These are phyloP conservation scores for Acrasis kona DNA, from an alignment of 78 protist species.

Conservation along the genomic window DNA sequence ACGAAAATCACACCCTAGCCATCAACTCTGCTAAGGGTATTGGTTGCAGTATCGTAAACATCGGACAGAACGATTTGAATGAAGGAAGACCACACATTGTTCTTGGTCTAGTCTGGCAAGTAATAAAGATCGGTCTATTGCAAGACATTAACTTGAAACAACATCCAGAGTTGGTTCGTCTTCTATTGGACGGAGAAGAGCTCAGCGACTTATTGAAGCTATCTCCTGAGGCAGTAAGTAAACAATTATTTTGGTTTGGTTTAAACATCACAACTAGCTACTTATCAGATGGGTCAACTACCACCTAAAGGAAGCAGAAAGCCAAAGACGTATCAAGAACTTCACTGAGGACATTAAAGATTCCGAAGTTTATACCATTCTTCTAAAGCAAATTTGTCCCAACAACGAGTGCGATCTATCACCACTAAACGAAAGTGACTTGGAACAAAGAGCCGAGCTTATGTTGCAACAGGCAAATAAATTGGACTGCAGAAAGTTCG, in stretches of 20 bases:
- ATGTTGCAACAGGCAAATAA: conserved; percentile 75
- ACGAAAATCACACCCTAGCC: conserved; percentile 57
- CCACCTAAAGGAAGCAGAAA: conserved; percentile 74
- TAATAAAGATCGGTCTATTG: conserved; percentile 74
- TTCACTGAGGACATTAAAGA: conserved; percentile 73
- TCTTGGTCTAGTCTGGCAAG: conserved; percentile 92
- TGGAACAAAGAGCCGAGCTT: conserved; percentile 57
- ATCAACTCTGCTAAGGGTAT: conserved; percentile 85
- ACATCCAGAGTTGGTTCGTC: conserved; percentile 83
- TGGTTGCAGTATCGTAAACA: conserved; percentile 78
- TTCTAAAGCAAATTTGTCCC: conserved; percentile 76
- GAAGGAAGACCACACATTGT: conserved; percentile 71
- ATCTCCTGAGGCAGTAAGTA: conserved; percentile 78
- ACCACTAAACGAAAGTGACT: conserved; percentile 42
- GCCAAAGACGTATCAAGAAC: conserved; percentile 62
- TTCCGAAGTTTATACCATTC: conserved; percentile 65
- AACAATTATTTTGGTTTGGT: too few species aligned
- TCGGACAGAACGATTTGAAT: conserved; percentile 67
- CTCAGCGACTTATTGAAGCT: conserved; percentile 68
- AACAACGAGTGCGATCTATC: conserved; percentile 21
- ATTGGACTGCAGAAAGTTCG: conserved; percentile 64
- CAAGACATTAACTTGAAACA: conserved; percentile 56
- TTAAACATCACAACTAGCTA: too few species aligned
- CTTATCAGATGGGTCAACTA: conserved; percentile 93
- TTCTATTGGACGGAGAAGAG: conserved; percentile 80